phyloP scores from a whole-genome alignment of 768 basidiomycete genomes.

The Boletus rufocinnamomeus region DNA sequence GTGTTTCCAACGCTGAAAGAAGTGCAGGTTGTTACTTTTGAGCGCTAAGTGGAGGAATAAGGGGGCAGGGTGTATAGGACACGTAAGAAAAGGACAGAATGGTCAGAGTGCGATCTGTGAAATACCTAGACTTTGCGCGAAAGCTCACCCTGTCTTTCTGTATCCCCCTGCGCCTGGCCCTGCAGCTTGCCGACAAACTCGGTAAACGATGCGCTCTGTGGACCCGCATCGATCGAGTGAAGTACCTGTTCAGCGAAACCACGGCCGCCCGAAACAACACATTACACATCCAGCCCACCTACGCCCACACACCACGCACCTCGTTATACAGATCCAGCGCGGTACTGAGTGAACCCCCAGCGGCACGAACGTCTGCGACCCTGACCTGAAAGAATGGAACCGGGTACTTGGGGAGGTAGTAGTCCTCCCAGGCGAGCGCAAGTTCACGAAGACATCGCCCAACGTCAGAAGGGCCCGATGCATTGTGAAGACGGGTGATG shows the following conservation, averaged over 20 bases:
- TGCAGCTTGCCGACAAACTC: slow-evolving; percentile 32
- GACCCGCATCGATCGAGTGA: slow-evolving; percentile 19
- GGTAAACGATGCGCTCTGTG: slow-evolving; percentile 21
- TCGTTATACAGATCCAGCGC: slow-evolving; percentile 34
- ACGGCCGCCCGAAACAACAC: neutral
- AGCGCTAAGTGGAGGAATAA: slow-evolving; percentile 7
- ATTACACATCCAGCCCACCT: neutral
- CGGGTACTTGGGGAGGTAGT: slow-evolving; percentile 34
- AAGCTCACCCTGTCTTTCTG: slow-evolving; percentile 30
- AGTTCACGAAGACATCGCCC: slow-evolving; percentile 30
- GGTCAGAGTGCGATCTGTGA: neutral
- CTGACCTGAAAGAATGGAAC: slow-evolving; percentile 35
- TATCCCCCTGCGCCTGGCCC: slow-evolving; percentile 26
- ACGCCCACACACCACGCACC: slow-evolving; percentile 15
- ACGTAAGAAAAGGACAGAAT: neutral
- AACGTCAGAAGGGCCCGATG: slow-evolving; percentile 17
- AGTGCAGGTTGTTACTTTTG: slow-evolving; percentile 26
- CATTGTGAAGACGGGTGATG: slow-evolving; percentile 16
- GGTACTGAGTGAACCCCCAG: slow-evolving; percentile 33
- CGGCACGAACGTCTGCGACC: slow-evolving; percentile 35
- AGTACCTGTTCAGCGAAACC: slow-evolving; percentile 22
- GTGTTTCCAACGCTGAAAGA: slow-evolving; percentile 36
- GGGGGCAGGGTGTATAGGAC: neutral
- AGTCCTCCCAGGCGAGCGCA: slow-evolving; percentile 34
- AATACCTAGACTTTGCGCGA: neutral